Conservation (phyloP, 148 eudicot genomes). For the Fagopyrum tataricum region DNA sequence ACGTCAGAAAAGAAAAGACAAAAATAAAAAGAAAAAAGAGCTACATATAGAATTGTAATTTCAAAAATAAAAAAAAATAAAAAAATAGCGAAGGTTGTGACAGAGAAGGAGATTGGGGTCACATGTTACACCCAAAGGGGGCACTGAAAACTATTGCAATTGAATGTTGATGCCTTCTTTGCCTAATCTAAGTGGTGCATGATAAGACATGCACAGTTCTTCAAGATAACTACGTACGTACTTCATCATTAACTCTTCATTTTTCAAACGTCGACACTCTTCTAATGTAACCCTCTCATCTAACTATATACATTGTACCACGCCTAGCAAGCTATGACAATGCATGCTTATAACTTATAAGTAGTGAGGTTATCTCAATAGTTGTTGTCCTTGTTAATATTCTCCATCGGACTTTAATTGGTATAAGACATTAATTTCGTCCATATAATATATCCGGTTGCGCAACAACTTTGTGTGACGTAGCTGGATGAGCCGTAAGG, state of each 20-base stretch:
- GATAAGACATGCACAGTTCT: slow-evolving; percentile 11
- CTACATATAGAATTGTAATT: background rate
- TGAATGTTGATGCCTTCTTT: slow-evolving; percentile 8
- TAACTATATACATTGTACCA: background rate
- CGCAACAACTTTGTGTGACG: no score
- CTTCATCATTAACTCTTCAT: slow-evolving; percentile 1
- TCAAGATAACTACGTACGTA: background rate
- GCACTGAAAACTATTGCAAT: slow-evolving; percentile 12
- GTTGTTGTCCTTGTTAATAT: no score
- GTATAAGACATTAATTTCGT: no score
- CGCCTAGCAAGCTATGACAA: no score
- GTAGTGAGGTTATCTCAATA: no score
- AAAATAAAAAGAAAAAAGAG: background rate
- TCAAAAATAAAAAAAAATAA: no score
- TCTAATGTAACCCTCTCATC: background rate
- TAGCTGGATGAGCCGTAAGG: no score
- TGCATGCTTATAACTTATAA: no score
- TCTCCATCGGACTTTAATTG: no score
- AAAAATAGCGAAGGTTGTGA: slow-evolving; percentile 7
- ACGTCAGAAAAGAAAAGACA: background rate
- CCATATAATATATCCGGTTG: no score
- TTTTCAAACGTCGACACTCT: background rate
- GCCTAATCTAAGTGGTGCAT: slow-evolving; percentile 12
- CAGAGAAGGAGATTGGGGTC: slow-evolving; percentile 12
- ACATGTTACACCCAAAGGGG: slow-evolving; percentile 9